Evolutionary conservation across 1,284 basidiomycete genomes (phyloP), one percentile per base, ranked within the genome.

Genomic region (Rhodotorula mucilaginosa): DNA sequence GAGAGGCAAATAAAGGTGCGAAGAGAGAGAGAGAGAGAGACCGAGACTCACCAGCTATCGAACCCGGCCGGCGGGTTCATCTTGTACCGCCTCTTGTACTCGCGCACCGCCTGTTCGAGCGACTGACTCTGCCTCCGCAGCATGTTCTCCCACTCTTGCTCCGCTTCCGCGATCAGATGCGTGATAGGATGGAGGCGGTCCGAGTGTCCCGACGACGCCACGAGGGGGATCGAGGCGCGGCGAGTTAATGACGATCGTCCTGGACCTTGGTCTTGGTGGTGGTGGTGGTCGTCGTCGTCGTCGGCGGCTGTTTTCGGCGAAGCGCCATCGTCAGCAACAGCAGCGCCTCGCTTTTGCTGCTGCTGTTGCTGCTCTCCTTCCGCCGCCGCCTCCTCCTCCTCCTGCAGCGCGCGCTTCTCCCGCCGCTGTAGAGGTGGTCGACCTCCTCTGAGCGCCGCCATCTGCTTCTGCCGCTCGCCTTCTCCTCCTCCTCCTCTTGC

Each of bases 11-110:
- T 49, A 7, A 21, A 2, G n/a, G 23, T 12, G 51, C 16, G 51
- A 52, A 13, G 39, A 2, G 23, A 26, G 46, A 52, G 18, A 56
- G 18, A 5, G 34, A 34, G 48, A 19, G 12, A 6, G 6, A 26
- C 29, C 0, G 0, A 15, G 44, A 49, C 62, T 23, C 49, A 79
- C 78, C 78, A 78, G 10, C 61, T 47, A 34, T 77, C 76, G 58
- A 79, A 79, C 18, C 78, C 78, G 26, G 64, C 68, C 2, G 78
- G 78, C 39, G 78, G 78, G 4, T 57, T 67, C 19, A 70, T 64
- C 26, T 67, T 67, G 51, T 79, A 76, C 18, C 78, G 51, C 52
- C 75, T 51, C 49, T 58, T 49, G 59, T 79, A 79, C 72, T 79
- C 77, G 13, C 29, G 47, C 21, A 77, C 76, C 12, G 78, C 78